These are phyloP conservation scores for Gillenia trifoliata DNA, from an alignment of 306 rosid genomes.

Conservation along the genomic window DNA sequence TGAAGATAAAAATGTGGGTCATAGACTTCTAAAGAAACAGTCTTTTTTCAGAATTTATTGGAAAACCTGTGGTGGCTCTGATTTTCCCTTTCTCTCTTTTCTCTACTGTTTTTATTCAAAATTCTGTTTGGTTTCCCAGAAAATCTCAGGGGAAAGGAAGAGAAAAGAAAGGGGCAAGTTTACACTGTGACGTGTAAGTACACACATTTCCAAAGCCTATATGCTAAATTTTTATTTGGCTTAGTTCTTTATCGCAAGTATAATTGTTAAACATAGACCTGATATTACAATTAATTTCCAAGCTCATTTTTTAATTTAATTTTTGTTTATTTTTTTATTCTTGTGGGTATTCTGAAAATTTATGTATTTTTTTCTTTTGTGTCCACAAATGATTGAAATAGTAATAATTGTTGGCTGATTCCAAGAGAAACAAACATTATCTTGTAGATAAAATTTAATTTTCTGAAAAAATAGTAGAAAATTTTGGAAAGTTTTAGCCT, in stretches of 20 bases:
- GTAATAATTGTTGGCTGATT: background rate
- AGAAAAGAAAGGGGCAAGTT: background rate
- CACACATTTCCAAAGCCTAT: background rate
- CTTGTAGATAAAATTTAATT: no score
- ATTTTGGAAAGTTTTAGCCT: background rate
- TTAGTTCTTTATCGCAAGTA: background rate
- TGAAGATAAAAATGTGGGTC: constrained; percentile 5
- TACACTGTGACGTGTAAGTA: background rate
- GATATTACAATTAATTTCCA: background rate
- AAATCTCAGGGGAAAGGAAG: background rate
- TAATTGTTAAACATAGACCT: background rate
- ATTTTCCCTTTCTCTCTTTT: background rate
- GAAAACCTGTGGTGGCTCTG: background rate
- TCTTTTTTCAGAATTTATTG: background rate
- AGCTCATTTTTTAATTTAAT: background rate
- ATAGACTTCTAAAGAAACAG: background rate
- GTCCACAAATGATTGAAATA: background rate
- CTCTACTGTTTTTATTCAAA: background rate
- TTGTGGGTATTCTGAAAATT: background rate
- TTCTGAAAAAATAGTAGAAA: background rate
- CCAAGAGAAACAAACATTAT: background rate
- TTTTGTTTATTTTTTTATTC: background rate
- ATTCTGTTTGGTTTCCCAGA: constrained; percentile 5
- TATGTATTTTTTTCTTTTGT: background rate
- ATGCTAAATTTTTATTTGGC: background rate